Base-by-base conservation (phyloP, 2,329 filamentous ascomycete species). In the Corynespora cassiicola region DNA sequence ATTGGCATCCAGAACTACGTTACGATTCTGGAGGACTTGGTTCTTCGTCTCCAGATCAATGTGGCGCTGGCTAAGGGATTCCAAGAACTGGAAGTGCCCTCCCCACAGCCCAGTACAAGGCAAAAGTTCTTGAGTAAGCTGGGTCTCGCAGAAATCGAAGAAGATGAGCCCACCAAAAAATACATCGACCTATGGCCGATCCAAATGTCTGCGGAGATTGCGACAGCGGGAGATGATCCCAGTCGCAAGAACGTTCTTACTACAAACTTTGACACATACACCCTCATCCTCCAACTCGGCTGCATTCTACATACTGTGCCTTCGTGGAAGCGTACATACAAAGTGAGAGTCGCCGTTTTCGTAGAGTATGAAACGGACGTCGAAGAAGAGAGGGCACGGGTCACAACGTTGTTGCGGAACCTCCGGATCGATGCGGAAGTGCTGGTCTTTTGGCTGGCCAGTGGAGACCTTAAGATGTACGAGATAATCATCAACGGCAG, bases 161-260 rank as follows among this genome's bases (percentile, higher is more conserved):
- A 75, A 1, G 75, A 82, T 24, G 77, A 76, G 12, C 81, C 85
- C 36, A 74, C 73, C 4, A 92, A 92, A 61, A 88, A 84, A 56
- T 92, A 86, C 57, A 88, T 95, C 45, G 90, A 95, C 58, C 72
- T 95, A 4, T 95, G 90, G 90, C 90, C 90, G 0, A 94, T 95
- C 36, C 90, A 95, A 52, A 95, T 95, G 88, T 92, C 89, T 5
- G 89, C 89, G 1, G 88, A 92, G 55, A 80, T 94, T 21, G 80
- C 82, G 1, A 75, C 85, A 1, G 83, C 48, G 15, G 35, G 26
- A 36, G 62, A 48, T 78, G 59, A 62, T 22, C 51, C 55, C 3
- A 52, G 50, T 8, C 79, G 77, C 43, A 72, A 78, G 45, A 83
- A 82, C 54, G 76, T 94, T 5, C 67, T 92, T 37, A 95, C 90